Percentiles rank a stretch among this genome's conserved stretches.
These are phyloP conservation scores for Obelidium mucronatum DNA, from an alignment of 192 early-diverging fungal genomes.

Conservation along the genomic window DNA sequence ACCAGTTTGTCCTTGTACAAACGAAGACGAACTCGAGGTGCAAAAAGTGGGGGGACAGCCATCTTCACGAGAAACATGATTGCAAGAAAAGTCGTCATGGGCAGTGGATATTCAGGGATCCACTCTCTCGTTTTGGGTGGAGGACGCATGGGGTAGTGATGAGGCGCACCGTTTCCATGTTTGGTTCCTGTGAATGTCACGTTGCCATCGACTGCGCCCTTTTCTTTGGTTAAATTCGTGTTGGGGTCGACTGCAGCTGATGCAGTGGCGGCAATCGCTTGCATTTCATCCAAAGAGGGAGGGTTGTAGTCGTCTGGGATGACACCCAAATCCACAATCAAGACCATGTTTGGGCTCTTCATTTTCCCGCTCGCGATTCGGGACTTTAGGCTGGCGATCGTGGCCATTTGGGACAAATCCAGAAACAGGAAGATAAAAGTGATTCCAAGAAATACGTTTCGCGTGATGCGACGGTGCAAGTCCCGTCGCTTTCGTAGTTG, in stretches of 20 bases:
- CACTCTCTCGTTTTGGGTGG: constrained; percentile 20
- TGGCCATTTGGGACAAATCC: constrained; percentile 2
- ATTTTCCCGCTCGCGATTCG: constrained; percentile 12
- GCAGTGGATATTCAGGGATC: constrained; percentile 33
- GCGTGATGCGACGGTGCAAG: constrained; percentile 22
- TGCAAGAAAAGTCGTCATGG: constrained; percentile 2
- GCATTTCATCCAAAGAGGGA: not conserved
- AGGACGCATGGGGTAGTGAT: constrained; percentile 15
- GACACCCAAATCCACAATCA: constrained; percentile 23
- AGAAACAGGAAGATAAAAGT: constrained; percentile 17
- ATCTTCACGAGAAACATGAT: constrained; percentile 22
- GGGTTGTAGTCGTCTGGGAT: constrained; percentile 14
- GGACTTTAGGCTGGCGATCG: not conserved
- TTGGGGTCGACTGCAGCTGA: not conserved
- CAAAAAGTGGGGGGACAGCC: constrained; percentile 27
- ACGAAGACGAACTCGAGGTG: constrained; percentile 24
- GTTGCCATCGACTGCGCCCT: not conserved
- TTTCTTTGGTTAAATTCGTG: constrained; percentile 1
- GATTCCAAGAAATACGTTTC: constrained; percentile 1
- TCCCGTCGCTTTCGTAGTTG: constrained; percentile 20
- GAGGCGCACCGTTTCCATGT: not conserved
- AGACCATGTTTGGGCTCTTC: constrained; percentile 18
- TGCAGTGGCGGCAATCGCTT: not conserved
- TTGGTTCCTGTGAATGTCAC: constrained; percentile 13
- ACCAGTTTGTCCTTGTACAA: constrained; percentile 37